Conservation (phyloP, 169 alveolate genomes). For the Besnoitia besnoiti region DNA sequence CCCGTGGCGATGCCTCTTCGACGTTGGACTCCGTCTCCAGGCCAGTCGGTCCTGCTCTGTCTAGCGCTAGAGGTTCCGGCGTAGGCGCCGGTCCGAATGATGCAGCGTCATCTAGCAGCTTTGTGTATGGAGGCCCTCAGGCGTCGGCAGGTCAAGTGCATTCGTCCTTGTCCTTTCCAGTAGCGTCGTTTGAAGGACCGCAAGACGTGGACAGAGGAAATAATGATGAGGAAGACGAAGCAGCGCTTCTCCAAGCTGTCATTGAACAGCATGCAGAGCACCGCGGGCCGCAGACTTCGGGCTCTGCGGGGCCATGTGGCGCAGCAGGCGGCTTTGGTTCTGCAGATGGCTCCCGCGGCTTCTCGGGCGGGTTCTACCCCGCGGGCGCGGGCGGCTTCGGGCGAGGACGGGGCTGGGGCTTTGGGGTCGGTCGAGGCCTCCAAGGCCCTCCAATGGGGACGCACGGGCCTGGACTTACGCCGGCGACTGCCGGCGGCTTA, state of each 20-base stretch:
- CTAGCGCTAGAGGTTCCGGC: not conserved
- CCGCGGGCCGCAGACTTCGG: not conserved
- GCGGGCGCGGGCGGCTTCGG: not conserved
- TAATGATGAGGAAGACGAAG: not conserved
- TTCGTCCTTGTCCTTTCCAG: not conserved
- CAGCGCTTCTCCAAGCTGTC: slow-evolving; percentile 5
- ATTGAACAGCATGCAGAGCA: slow-evolving; percentile 25
- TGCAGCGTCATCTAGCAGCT: not conserved
- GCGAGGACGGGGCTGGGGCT: slow-evolving; percentile 1
- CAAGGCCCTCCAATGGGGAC: not conserved
- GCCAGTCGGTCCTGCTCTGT: not conserved
- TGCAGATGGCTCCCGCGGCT: not conserved
- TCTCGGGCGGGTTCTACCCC: not conserved
- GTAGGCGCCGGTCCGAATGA: not conserved
- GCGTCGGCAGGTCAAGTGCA: not conserved
- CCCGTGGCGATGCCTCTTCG: not conserved
- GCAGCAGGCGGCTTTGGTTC: no score
- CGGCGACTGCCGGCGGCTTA: not conserved
- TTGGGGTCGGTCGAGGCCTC: not conserved
- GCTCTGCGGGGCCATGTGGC: no score
- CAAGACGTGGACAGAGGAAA: not conserved
- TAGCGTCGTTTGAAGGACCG: not conserved
- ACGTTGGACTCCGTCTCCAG: not conserved
- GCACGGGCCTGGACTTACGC: not conserved
- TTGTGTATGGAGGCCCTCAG: not conserved